A percentile compares a stretch with the other conserved stretches of the same genome.
Conservation (phyloP, 129 eudicot genomes). For the Logfia minima region DNA sequence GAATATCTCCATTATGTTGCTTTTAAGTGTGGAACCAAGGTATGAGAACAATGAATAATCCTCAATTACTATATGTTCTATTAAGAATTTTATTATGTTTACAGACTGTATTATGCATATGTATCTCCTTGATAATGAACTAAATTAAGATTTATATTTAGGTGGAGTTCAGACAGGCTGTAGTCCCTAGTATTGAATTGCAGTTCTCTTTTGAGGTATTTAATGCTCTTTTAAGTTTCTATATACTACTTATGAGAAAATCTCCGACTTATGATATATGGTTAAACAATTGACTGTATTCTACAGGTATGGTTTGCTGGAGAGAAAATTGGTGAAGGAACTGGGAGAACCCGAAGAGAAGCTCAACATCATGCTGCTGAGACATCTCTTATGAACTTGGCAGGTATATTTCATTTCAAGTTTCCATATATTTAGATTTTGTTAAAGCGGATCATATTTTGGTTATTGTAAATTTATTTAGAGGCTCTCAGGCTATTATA, state of each 20-base stretch:
- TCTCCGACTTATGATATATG: background rate
- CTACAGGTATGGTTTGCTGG: slow-evolving; percentile 84
- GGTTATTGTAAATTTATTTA: background rate
- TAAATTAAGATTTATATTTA: slow-evolving; percentile 22
- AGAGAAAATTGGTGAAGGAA: slow-evolving; percentile 80
- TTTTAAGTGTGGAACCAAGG: slow-evolving; percentile 82
- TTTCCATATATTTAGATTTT: background rate
- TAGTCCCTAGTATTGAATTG: slow-evolving; percentile 53
- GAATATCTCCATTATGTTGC: slow-evolving; percentile 84
- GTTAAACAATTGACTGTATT: slow-evolving; percentile 17
- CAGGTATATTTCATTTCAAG: slow-evolving; percentile 47
- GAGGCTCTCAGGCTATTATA: background rate
- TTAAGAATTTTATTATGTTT: background rate
- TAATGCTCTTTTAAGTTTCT: slow-evolving; percentile 1
- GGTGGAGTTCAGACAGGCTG: slow-evolving; percentile 74
- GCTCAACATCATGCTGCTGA: slow-evolving; percentile 89
- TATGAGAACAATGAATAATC: slow-evolving; percentile 27
- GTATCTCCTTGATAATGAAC: background rate
- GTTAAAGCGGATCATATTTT: background rate
- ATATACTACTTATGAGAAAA: slow-evolving; percentile 11
- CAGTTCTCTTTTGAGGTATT: slow-evolving; percentile 74
- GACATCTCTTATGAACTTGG: slow-evolving; percentile 73
- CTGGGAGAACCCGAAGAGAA: slow-evolving; percentile 81
- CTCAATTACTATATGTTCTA: slow-evolving; percentile 1
- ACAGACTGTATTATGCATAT: background rate